Evolutionary conservation across 371 early-diverging fungal species (phyloP).

Genomic region (Lichtheimia hyalospora): DNA sequence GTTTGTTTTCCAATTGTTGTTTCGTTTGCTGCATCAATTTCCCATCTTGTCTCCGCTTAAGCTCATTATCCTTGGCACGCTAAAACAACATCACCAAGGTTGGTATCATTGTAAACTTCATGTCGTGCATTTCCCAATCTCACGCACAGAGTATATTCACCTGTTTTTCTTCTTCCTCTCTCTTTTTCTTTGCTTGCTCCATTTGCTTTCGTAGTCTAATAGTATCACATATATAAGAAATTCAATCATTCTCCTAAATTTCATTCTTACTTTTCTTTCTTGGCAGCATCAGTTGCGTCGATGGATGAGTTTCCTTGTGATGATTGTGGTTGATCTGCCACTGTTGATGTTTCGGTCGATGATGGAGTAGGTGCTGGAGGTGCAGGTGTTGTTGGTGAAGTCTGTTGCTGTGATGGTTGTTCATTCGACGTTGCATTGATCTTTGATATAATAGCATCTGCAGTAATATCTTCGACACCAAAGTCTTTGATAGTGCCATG

Average conservation of each 20-base stretch:
- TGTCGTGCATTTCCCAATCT: no score
- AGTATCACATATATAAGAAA: background rate
- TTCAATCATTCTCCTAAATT: background rate
- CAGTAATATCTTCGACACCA: slow-evolving; percentile 11
- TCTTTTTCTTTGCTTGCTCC: slow-evolving; percentile 34
- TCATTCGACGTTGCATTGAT: slow-evolving; percentile 1
- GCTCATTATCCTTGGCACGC: slow-evolving; percentile 27
- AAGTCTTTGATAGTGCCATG: slow-evolving; percentile 25
- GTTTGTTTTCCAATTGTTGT: slow-evolving; percentile 22
- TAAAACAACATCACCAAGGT: no score
- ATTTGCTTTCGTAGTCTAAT: slow-evolving; percentile 35
- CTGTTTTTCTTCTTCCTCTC: slow-evolving; percentile 33
- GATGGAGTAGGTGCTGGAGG: background rate
- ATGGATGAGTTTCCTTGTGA: background rate
- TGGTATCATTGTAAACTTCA: no score
- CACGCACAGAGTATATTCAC: slow-evolving; percentile 11
- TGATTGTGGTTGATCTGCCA: background rate
- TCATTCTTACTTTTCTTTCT: slow-evolving; percentile 20
- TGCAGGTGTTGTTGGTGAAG: slow-evolving; percentile 4
- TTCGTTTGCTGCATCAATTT: slow-evolving; percentile 30
- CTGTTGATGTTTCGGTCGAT: no score
- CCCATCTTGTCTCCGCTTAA: slow-evolving; percentile 41
- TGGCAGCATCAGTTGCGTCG: background rate
- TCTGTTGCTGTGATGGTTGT: background rate
- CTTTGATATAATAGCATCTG: slow-evolving; percentile 16